A percentile compares a stretch with the other conserved stretches of the same genome.
Conservation (phyloP, 2,329 filamentous ascomycete genomes). For the Fusarium sp. region DNA sequence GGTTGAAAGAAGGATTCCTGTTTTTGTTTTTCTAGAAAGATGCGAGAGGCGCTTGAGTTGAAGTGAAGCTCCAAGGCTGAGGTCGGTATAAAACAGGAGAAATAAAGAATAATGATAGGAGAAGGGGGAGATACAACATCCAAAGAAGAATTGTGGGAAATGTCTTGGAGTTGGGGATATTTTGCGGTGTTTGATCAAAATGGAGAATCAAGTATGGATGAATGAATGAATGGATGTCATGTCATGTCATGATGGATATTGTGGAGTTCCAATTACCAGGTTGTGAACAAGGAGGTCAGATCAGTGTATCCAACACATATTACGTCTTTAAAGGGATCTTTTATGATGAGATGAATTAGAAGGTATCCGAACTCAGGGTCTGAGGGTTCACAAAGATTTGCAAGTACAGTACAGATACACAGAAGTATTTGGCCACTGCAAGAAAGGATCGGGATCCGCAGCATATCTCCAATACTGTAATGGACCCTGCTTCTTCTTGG, state of each 20-base stretch:
- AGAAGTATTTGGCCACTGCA: conserved; percentile 16
- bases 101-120: neutral
- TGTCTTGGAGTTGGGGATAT: conserved; percentile 12
- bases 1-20: neutral
- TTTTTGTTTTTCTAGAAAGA: conserved; percentile 14
- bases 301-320: neutral
- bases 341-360: neutral
- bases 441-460: conserved; percentile 4
- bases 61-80: neutral
- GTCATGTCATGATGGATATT: conserved; percentile 18
- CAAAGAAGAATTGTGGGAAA: conserved; percentile 20
- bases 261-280: neutral
- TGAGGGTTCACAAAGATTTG: conserved; percentile 2
- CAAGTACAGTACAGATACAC: neutral
- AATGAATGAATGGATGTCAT: neutral
- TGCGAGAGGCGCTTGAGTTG: conserved; percentile 4
- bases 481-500: conserved; percentile 15
- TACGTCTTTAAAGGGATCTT: neutral
- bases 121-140: neutral
- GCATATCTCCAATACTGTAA: neutral
- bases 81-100: neutral
- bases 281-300: neutral
- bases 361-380: neutral
- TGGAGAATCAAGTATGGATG: conserved; percentile 11
- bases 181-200: conserved; percentile 12